Percentiles rank a stretch among this genome's conserved stretches.
phyloP scores from a whole-genome alignment of 495 filamentous ascomycete species.

The Talaromyces adpressus region DNA sequence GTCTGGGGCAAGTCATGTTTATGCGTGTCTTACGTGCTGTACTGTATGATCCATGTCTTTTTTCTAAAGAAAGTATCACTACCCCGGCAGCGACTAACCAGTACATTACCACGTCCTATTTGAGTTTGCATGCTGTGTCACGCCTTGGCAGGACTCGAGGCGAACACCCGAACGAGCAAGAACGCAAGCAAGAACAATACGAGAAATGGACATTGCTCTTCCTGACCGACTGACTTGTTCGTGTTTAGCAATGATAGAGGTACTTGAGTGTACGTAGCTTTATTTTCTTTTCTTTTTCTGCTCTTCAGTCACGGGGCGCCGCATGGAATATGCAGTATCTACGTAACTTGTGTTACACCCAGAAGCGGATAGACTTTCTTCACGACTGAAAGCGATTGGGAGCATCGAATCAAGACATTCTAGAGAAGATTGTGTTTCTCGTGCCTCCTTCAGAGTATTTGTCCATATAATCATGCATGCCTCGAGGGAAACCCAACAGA shows the following conservation, averaged over 20 bases:
- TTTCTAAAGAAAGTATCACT: neutral
- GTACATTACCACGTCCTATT: neutral
- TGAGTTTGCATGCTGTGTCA: constrained; percentile 1
- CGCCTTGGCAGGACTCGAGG: constrained; percentile 1
- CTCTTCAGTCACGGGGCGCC: neutral
- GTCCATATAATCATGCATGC: neutral
- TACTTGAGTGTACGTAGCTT: no score
- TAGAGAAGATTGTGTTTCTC: neutral
- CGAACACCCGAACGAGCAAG: neutral
- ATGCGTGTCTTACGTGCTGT: neutral
- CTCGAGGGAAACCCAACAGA: neutral
- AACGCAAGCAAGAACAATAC: neutral
- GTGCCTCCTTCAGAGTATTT: neutral
- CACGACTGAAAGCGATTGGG: neutral
- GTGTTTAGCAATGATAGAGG: no score
- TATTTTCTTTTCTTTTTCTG: neutral
- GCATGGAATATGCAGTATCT: neutral
- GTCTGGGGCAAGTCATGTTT: neutral
- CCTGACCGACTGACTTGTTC: neutral
- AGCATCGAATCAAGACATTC: neutral
- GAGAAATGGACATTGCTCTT: neutral
- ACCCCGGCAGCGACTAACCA: neutral
- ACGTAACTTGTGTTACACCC: neutral
- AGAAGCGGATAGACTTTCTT: neutral
- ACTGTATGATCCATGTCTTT: neutral